Percentiles rank a stretch among this genome's conserved stretches.
Evolutionary conservation across 805 yeast species (phyloP).

Genomic region (Candida suzukii): DNA sequence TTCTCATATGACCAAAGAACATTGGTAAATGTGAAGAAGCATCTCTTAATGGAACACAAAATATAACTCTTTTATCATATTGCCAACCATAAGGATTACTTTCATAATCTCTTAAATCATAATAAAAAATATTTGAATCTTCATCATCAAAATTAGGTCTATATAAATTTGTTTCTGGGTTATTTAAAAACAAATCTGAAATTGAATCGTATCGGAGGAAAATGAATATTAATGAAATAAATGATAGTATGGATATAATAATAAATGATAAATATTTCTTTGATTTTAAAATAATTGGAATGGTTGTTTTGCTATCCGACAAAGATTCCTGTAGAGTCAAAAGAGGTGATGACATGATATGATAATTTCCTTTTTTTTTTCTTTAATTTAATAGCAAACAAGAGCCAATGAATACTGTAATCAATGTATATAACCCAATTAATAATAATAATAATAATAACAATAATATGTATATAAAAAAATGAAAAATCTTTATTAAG

Average conservation of each 20-base stretch:
- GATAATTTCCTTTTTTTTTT: too few species aligned
- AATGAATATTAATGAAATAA: background rate
- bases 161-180: background rate
- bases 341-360: too few species aligned
- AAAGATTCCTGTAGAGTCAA: too few species aligned
- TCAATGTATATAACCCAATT: too few species aligned
- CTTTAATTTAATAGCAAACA: too few species aligned
- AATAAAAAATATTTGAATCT: constrained; percentile 15
- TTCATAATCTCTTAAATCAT: constrained; percentile 35
- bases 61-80: constrained; percentile 41
- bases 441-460: too few species aligned
- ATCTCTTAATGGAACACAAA: constrained; percentile 54
- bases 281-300: too few species aligned
- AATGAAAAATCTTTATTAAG: too few species aligned
- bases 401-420: too few species aligned
- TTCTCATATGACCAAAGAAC: constrained; percentile 51
- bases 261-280: background rate
- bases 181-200: too few species aligned
- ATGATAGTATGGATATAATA: background rate
- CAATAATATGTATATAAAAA: too few species aligned
- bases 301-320: too few species aligned
- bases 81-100: constrained; percentile 49
- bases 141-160: background rate
- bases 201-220: background rate
- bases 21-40: constrained; percentile 55